Base-by-base conservation (phyloP, 2,329 filamentous ascomycete genomes). In the Cladophialophora exuberans region DNA sequence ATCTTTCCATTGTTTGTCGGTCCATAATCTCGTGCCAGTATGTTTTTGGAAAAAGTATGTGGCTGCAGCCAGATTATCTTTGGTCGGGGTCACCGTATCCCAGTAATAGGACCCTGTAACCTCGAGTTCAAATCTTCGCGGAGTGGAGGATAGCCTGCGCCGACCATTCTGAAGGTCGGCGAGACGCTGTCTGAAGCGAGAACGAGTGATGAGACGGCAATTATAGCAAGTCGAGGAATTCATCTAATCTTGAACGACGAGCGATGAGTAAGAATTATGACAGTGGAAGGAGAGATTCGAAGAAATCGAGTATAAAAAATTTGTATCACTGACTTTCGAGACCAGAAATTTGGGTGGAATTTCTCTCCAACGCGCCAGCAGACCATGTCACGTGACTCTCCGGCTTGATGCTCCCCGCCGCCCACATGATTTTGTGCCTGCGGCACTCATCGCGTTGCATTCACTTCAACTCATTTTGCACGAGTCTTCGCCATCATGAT, bases 401-500 rank as follows among this genome's bases (percentile, higher is more conserved):
- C n/a, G n/a, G n/a, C n/a, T n/a, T n/a, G n/a, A n/a, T n/a, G n/a
- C n/a, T n/a, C n/a, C n/a, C n/a, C n/a, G n/a, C n/a, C n/a, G n/a
- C n/a, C n/a, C 28, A 31, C 28, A 31, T 13, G 28, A 31, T 39
- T 39, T 39, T 20, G 20, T 18, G 35, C 35, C 35, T 38, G n/a
- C 9, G n/a, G 15, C 17, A 10, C 15, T 39, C 17, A 23, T 33
- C 22, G 2, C 23, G 18, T 18, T 22, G 23, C 20, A 35, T 13
- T 20, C 22, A 35, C n/a, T 30, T 15, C 9, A 39, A 17, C 39
- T 44, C 22, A 20, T 25, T 2, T 20, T 48, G 31, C 39, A 4
- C 6, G 15, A 13, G 3, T 22, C 26, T 10, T 52, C 26, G 18
- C 28, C 54, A 70, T 62, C 64, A 99, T 99, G 94, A 97, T 99